Conservation (phyloP, 2,329 filamentous ascomycete genomes). For the Sclerotinia minor region DNA sequence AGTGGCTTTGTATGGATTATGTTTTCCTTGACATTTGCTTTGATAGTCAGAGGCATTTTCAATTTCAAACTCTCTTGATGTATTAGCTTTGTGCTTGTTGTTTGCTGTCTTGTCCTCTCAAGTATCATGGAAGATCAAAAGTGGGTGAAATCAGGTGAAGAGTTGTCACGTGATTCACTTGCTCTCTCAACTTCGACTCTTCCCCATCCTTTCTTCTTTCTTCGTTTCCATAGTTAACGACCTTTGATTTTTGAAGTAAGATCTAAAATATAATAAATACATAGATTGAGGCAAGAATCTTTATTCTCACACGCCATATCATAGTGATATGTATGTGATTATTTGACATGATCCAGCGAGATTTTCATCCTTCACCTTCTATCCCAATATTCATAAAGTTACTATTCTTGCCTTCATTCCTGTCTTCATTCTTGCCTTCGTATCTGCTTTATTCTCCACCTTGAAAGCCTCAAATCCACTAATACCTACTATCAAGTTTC, state of each 20-base stretch:
- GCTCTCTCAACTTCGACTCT: not conserved
- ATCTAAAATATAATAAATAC: not conserved
- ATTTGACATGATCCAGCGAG: too few species aligned
- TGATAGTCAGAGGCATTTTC: slow-evolving; percentile 33
- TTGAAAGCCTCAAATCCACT: not conserved
- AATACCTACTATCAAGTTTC: not conserved
- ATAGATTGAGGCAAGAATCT: not conserved
- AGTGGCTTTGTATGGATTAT: slow-evolving; percentile 64
- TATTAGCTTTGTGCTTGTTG: not conserved
- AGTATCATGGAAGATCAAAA: slow-evolving; percentile 5
- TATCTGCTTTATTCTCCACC: not conserved
- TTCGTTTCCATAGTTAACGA: not conserved
- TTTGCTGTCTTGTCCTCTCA: not conserved
- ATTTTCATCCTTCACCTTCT: slow-evolving; percentile 4
- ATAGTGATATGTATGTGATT: not conserved
- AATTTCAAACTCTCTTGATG: not conserved
- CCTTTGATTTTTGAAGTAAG: too few species aligned
- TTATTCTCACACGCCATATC: not conserved
- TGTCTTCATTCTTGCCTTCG: slow-evolving; percentile 15
- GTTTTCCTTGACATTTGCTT: slow-evolving; percentile 14
- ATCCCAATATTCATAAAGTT: not conserved
- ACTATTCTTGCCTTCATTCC: slow-evolving; percentile 5
- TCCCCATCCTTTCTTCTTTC: not conserved
- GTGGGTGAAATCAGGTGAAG: not conserved
- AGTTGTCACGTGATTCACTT: not conserved